Conservation (phyloP, 257 asterid species). For the Knoxia roxburghii region DNA sequence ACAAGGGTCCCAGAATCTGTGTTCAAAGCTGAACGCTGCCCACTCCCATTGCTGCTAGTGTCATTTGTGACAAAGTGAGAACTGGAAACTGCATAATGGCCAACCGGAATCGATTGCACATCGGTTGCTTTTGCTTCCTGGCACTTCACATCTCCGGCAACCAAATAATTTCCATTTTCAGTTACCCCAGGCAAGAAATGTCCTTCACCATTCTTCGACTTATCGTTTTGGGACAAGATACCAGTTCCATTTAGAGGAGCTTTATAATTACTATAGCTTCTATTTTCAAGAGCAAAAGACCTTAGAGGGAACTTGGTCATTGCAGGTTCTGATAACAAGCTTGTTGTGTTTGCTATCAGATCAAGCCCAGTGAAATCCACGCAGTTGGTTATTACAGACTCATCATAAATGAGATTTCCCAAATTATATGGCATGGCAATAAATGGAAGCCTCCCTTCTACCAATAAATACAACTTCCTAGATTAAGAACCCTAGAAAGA, state of each 20-base stretch:
- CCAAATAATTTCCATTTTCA: conserved; percentile 25
- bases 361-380: conserved; percentile 45
- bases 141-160: conserved; percentile 18
- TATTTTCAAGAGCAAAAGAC: conserved; percentile 30
- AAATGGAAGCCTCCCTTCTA: conserved; percentile 40
- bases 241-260: conserved; percentile 32
- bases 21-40: conserved; percentile 25
- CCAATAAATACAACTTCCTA: conserved; percentile 17
- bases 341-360: conserved; percentile 31
- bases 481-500: conserved; percentile 10
- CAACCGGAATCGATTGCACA: conserved; percentile 12
- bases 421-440: conserved; percentile 39
- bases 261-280: conserved; percentile 17
- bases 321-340: conserved; percentile 25
- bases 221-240: conserved; percentile 27
- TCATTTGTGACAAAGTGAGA: conserved; percentile 22
- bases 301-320: conserved; percentile 45
- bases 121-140: conserved; percentile 20
- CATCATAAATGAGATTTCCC: conserved; percentile 45
- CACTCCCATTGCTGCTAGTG: conserved; percentile 20
- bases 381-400: conserved; percentile 35
- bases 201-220: conserved; percentile 23
- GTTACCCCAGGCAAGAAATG: conserved; percentile 15
- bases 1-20: conserved; percentile 17
- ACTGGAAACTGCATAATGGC: conserved; percentile 14